Evolutionary conservation across 768 basidiomycete species (phyloP).

Genomic region (Tulasnella sp.): DNA sequence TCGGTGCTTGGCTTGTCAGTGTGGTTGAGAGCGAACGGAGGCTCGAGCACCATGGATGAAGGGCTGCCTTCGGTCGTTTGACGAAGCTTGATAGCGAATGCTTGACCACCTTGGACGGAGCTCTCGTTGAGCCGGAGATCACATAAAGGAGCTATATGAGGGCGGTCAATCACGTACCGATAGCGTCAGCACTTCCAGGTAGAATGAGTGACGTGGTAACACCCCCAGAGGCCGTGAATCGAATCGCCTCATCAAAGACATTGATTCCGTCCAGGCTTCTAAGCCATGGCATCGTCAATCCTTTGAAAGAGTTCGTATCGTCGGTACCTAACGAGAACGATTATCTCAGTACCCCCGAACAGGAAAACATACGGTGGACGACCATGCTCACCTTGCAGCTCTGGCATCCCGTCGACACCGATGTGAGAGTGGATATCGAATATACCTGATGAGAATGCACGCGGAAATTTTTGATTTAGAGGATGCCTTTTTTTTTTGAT

Average conservation of each 20-base stretch:
- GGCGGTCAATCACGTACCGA: conserved; percentile 39
- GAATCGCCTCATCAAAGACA: conserved; percentile 68
- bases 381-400: conserved; percentile 28
- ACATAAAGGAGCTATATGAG: not conserved
- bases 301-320: conserved; percentile 57
- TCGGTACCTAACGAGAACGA: conserved; percentile 30
- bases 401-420: conserved; percentile 58
- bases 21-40: conserved; percentile 44
- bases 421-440: conserved; percentile 69
- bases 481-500: not conserved
- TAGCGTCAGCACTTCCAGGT: conserved; percentile 55
- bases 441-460: conserved; percentile 23
- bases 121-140: not conserved
- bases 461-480: not conserved
- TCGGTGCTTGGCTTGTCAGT: conserved; percentile 31
- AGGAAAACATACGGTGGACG: conserved; percentile 19
- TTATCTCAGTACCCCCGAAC: conserved; percentile 21
- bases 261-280: conserved; percentile 77
- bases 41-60: conserved; percentile 59
- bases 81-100: conserved; percentile 66
- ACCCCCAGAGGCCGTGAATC: conserved; percentile 71
- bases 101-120: conserved; percentile 55
- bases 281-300: conserved; percentile 63
- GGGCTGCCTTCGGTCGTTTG: conserved; percentile 60
- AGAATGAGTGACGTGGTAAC: conserved; percentile 77